Evolutionary conservation across 371 early-diverging fungal genomes (phyloP), one percentile per base, ranked within the genome.

Genomic region (Batkoa obscura): DNA sequence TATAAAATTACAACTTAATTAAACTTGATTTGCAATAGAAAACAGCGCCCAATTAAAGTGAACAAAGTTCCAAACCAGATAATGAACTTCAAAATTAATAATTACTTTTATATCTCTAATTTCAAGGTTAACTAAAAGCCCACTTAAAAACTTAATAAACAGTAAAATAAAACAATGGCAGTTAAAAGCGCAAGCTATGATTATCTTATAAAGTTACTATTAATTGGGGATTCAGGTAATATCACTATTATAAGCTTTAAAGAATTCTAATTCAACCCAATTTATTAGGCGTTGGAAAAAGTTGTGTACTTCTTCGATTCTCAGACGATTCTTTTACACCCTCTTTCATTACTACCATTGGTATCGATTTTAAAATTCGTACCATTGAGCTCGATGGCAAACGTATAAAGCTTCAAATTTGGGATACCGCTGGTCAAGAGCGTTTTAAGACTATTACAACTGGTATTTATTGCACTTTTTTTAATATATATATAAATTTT

Each of bases 341-440:
- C 58, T 87, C 88, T 42, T 97, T 92, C 73, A 97, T 97, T 67
- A 86, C 88, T 57, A 97, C 98, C 56, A 95, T 97, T 65, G 99
- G 99, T 48, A 98, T 99, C 59, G 99, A 99, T 79, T 99, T 99
- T 70, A 99, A 98, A 81, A 98, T 99, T 71, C 91, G 99, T 66
- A 99, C 99, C 37, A 92, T 99, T 50, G 88, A 90, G 66, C 73
- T 99, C 46, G 95, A 96, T 68, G 94, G 94, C 57, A 96, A 95
- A 70, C 90, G 89, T 58, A 93, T 98, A 61, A 99, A 99, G 75
- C 81, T 99, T 43, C 99, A 99, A 71, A 96, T 99, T 64, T 96
- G 97, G 97, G 97, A 96, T 73, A 96, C 94, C 10, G 99, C 99
- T 34, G 99, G 99, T 39, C 99, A 99, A 77, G 99, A 99, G 69